Evolutionary conservation across 208 protist genomes (phyloP).

Genomic region (Willaertia magna): DNA sequence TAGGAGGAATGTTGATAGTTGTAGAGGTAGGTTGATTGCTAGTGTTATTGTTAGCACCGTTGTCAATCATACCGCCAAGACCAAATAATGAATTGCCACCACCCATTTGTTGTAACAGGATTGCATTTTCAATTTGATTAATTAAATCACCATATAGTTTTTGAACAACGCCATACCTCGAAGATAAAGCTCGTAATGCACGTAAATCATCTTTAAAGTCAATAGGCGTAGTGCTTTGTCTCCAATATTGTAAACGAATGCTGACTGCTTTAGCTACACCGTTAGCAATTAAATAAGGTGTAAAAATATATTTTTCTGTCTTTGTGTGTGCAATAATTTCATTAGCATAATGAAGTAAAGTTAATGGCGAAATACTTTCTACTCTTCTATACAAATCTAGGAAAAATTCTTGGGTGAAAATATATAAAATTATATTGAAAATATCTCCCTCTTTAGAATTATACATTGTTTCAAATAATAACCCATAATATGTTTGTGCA

Average conservation of each 20-base stretch:
- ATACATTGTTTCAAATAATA: neutral
- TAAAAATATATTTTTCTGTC: neutral
- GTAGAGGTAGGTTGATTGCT: too few relatives aligned
- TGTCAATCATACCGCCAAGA: too few relatives aligned
- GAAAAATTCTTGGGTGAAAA: neutral
- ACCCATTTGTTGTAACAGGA: neutral
- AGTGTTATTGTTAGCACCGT: too few relatives aligned
- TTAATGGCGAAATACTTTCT: neutral
- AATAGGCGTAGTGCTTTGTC: neutral
- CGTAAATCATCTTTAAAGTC: neutral
- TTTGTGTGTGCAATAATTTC: neutral
- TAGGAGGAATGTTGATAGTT: too few relatives aligned
- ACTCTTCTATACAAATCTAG: neutral
- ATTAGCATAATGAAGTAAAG: neutral
- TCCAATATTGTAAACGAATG: neutral
- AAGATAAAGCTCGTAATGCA: neutral
- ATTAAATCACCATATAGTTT: neutral
- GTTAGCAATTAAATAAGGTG: neutral
- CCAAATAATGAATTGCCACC: neutral
- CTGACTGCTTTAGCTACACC: neutral
- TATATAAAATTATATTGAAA: neutral
- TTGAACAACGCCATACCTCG: neutral
- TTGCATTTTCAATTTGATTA: neutral
- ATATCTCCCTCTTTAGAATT: neutral
- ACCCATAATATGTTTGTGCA: neutral